A percentile compares a stretch with the other conserved stretches of the same genome.
phyloP scores from a whole-genome alignment of 371 early-diverging fungal species.

The Rhizopus sp. region DNA sequence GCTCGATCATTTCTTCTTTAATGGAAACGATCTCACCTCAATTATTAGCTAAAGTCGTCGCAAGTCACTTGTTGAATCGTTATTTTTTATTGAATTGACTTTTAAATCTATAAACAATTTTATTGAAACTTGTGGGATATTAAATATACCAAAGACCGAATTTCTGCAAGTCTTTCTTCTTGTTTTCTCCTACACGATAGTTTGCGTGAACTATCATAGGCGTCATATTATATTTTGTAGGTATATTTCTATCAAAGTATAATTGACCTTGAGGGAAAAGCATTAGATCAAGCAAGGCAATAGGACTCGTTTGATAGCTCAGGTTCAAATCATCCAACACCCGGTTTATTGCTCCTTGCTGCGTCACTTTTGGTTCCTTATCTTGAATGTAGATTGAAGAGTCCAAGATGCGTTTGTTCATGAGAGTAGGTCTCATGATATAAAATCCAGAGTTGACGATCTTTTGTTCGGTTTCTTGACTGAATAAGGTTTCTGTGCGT shows the following conservation, averaged over 20 bases:
- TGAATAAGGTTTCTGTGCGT: slow-evolving; percentile 40
- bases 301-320: slow-evolving; percentile 39
- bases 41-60: slow-evolving; percentile 31
- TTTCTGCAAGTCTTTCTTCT: slow-evolving; percentile 46
- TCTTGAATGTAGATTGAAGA: slow-evolving; percentile 49
- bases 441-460: slow-evolving; percentile 53
- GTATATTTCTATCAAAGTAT: slow-evolving; percentile 43
- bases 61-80: slow-evolving; percentile 9
- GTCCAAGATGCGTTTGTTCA: slow-evolving; percentile 44
- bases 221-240: slow-evolving; percentile 38
- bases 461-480: slow-evolving; percentile 47
- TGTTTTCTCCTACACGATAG: slow-evolving; percentile 55
- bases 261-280: slow-evolving; percentile 51
- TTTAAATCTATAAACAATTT: no score
- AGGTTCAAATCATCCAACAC: slow-evolving; percentile 44
- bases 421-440: slow-evolving; percentile 45
- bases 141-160: slow-evolving; percentile 50
- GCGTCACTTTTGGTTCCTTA: slow-evolving; percentile 44
- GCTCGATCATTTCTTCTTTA: slow-evolving; percentile 17
- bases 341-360: slow-evolving; percentile 52
- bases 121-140: background rate
- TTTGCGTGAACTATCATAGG: slow-evolving; percentile 55
- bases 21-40: slow-evolving; percentile 14
- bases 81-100: no score
- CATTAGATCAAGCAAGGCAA: slow-evolving; percentile 41